Percentiles rank a stretch among this genome's conserved stretches.
Evolutionary conservation across 2,329 filamentous ascomycete genomes (phyloP).

Genomic region (Chrysosporium queenslandicum): DNA sequence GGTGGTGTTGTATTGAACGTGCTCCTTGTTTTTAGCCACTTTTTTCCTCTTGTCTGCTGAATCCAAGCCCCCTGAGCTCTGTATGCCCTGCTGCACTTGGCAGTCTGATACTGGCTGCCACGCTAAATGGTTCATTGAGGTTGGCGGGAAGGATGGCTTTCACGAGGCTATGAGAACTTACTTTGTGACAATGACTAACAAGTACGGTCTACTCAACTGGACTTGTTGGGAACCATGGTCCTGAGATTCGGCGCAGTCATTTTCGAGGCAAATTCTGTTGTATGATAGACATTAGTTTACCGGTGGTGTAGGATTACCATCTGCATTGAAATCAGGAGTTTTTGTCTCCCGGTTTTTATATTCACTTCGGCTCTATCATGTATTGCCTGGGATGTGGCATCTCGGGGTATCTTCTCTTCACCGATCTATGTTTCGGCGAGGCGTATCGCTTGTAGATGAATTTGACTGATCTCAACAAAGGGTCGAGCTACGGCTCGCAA

Average conservation of each 20-base stretch:
- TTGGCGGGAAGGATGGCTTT: not conserved
- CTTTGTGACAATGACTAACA: conserved; percentile 10
- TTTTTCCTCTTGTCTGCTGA: not conserved
- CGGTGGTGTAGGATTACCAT: conserved; percentile 7
- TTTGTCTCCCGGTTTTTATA: not conserved
- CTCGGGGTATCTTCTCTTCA: not conserved
- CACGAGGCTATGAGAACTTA: not conserved
- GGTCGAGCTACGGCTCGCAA: too few species aligned
- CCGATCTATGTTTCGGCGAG: not conserved
- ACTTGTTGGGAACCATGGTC: not conserved
- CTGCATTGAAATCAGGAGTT: not conserved
- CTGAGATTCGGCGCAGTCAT: not conserved
- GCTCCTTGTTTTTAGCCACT: too few species aligned
- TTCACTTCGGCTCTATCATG: not conserved
- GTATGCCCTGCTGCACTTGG: not conserved
- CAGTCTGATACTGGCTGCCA: not conserved
- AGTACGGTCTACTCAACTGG: not conserved
- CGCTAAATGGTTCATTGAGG: not conserved
- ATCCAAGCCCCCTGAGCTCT: not conserved
- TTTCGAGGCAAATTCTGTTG: not conserved
- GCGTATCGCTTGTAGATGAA: too few species aligned
- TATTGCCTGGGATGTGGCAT: too few species aligned
- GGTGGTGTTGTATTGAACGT: too few species aligned
- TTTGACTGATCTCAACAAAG: too few species aligned
- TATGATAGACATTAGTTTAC: conserved; percentile 7